Percentiles rank a stretch among this genome's conserved stretches.
Evolutionary conservation across 1,284 basidiomycete genomes (phyloP).

Genomic region (Ustilago trichophora): DNA sequence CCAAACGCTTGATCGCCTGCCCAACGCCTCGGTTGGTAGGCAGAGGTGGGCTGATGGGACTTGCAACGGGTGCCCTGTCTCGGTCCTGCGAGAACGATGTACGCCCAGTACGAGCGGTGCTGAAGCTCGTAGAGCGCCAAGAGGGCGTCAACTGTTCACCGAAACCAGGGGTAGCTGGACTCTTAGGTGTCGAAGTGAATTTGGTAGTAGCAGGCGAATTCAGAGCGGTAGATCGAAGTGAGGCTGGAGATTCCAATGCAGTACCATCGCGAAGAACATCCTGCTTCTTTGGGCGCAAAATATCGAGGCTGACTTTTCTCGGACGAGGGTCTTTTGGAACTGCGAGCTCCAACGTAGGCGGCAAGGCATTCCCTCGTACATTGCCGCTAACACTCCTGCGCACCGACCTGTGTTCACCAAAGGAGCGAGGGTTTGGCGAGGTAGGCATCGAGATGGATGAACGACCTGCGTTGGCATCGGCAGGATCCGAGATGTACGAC

Average conservation of each 20-base stretch:
- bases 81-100: slow-evolving; percentile 44
- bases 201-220: slow-evolving; percentile 7
- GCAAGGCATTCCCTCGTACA: slow-evolving; percentile 4
- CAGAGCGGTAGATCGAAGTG: slow-evolving; percentile 1
- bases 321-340: neutral
- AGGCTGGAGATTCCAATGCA: slow-evolving; percentile 2
- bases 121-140: slow-evolving; percentile 26
- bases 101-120: slow-evolving; percentile 11
- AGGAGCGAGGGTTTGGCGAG: slow-evolving; percentile 29
- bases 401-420: slow-evolving; percentile 29
- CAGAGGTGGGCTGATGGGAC: slow-evolving; percentile 34
- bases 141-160: slow-evolving; percentile 26
- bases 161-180: slow-evolving; percentile 10
- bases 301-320: slow-evolving; percentile 18
- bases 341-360: slow-evolving; percentile 14
- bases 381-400: slow-evolving; percentile 23
- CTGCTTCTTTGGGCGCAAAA: slow-evolving; percentile 8
- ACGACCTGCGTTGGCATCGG: slow-evolving; percentile 1
- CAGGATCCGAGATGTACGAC: slow-evolving; percentile 12
- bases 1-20: slow-evolving; percentile 24
- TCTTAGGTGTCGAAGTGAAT: slow-evolving; percentile 12
- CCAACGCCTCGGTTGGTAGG: slow-evolving; percentile 11
- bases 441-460: slow-evolving; percentile 4
- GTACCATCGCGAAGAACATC: neutral
- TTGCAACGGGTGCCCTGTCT: slow-evolving; percentile 38